Evolutionary conservation across 1,284 basidiomycete genomes (phyloP).

Genomic region (Cutaneotrichosporon dermatis): DNA sequence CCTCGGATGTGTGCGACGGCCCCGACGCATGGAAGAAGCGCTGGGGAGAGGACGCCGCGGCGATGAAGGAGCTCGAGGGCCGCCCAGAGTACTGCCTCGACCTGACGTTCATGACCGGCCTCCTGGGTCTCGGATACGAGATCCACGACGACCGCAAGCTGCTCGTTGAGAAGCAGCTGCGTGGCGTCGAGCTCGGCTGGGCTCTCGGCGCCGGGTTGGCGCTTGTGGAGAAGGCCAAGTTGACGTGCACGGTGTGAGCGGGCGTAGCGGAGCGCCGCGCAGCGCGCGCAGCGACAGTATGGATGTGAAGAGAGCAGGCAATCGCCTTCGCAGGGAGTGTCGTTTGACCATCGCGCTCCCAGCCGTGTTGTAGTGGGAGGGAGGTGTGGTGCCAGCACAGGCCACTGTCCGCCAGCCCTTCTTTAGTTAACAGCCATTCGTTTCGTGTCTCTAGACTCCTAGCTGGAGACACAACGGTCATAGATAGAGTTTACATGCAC

Average conservation of each 20-base stretch:
- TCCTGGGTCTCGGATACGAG: slow-evolving; percentile 79
- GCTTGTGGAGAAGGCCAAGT: slow-evolving; percentile 52
- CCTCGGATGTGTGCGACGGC: slow-evolving; percentile 68
- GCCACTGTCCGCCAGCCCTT: too few species aligned
- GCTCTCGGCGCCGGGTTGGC: slow-evolving; percentile 78
- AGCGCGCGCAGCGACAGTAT: too few species aligned
- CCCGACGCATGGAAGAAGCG: slow-evolving; percentile 57
- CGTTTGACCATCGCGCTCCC: too few species aligned
- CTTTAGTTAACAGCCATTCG: not conserved
- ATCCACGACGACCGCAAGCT: slow-evolving; percentile 65
- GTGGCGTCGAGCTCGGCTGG: slow-evolving; percentile 93
- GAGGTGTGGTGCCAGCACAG: too few species aligned
- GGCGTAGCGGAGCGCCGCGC: too few species aligned
- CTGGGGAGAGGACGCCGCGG: slow-evolving; percentile 48
- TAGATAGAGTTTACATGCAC: too few species aligned
- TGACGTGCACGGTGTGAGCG: slow-evolving; percentile 43
- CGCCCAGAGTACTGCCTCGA: slow-evolving; percentile 94
- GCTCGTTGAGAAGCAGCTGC: slow-evolving; percentile 79
- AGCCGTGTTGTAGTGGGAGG: too few species aligned
- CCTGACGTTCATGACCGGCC: slow-evolving; percentile 87
- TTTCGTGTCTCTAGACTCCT: too few species aligned
- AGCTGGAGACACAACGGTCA: too few species aligned
- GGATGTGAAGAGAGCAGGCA: too few species aligned
- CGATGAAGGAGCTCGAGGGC: slow-evolving; percentile 71
- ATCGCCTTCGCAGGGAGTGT: too few species aligned